These are phyloP conservation scores for Trichocladium antarcticum DNA, from an alignment of 495 filamentous ascomycete genomes.

Conservation along the genomic window DNA sequence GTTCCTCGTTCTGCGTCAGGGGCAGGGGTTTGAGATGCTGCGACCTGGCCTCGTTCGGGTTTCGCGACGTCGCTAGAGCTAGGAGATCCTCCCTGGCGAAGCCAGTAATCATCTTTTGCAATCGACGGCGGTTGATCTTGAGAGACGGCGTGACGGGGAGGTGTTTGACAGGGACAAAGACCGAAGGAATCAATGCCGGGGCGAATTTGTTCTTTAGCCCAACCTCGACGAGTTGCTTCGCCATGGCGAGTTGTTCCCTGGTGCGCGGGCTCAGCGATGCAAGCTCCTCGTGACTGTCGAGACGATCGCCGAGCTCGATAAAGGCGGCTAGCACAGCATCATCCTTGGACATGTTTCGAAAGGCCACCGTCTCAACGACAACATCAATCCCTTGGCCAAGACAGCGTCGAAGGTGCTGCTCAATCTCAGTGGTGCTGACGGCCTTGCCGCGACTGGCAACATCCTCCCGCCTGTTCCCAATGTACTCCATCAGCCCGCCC, in stretches of 20 bases:
- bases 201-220: constrained; percentile 28
- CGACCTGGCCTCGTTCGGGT: constrained; percentile 24
- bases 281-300: constrained; percentile 27
- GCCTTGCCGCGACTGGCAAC: constrained; percentile 22
- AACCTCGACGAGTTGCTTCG: constrained; percentile 30
- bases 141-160: constrained; percentile 35
- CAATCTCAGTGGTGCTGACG: constrained; percentile 31
- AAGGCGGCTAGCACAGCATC: constrained; percentile 33
- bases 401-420: constrained; percentile 34
- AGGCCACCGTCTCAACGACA: constrained; percentile 35
- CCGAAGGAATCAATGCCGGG: constrained; percentile 28
- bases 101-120: constrained; percentile 32
- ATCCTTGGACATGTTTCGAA: constrained; percentile 26
- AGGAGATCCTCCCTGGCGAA: constrained; percentile 32
- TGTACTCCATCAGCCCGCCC: constrained; percentile 36
- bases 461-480: constrained; percentile 26
- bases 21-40: constrained; percentile 33
- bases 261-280: constrained; percentile 21
- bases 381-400: constrained; percentile 38
- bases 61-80: constrained; percentile 24
- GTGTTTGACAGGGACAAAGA: constrained; percentile 34
- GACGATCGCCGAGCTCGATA: constrained; percentile 35
- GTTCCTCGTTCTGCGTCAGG: constrained; percentile 32
- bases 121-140: constrained; percentile 31
- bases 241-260: constrained; percentile 29